Evolutionary conservation across 192 early-diverging fungal species (phyloP).

Genomic region (Backusella liffmaniae): DNA sequence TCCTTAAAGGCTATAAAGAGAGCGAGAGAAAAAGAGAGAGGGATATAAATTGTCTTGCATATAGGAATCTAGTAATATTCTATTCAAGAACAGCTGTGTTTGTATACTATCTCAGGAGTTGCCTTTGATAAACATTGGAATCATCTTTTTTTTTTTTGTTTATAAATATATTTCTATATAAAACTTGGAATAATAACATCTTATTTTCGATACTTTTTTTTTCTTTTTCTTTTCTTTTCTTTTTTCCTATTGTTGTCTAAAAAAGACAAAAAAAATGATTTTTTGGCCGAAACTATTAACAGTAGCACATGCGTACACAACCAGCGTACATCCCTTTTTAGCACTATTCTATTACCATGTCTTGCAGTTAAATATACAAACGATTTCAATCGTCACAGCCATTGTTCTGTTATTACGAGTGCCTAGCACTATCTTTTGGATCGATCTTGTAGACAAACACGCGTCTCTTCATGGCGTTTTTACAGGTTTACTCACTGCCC

Average conservation of each 20-base stretch:
- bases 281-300: conserved; percentile 25
- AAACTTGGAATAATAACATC: not conserved
- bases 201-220: not conserved
- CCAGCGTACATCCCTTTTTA: conserved; percentile 20
- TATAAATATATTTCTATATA: not conserved
- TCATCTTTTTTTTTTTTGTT: not conserved
- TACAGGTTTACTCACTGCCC: conserved; percentile 14
- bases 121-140: not conserved
- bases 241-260: not conserved
- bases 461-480: conserved; percentile 19
- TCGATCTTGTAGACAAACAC: conserved; percentile 7
- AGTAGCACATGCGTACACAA: conserved; percentile 14
- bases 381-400: not conserved
- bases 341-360: conserved; percentile 20
- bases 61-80: not conserved
- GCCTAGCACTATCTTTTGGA: conserved; percentile 7
- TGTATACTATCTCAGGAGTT: no score
- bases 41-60: not conserved
- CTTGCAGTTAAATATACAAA: not conserved
- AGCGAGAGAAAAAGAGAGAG: not conserved
- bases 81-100: not conserved
- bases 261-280: not conserved
- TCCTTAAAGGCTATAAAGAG: not conserved
- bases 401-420: not conserved
- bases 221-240: not conserved